Evolutionary conservation across 2,329 filamentous ascomycete species (phyloP).

Genomic region (Fusarium virguliforme): DNA sequence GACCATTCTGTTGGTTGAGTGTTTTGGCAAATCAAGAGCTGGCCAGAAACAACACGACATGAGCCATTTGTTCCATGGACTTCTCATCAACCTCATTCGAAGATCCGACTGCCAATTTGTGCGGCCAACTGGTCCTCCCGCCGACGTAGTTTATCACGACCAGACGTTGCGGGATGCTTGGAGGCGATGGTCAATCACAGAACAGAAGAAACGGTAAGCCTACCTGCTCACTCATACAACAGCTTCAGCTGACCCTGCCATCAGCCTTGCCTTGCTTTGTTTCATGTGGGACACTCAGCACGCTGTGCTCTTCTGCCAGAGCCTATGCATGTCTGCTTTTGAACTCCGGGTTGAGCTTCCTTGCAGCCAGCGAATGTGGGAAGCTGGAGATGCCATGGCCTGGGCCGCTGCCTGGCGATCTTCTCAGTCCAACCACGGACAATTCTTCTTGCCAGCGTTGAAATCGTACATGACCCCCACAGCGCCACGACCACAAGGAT

Average conservation of each 20-base stretch:
- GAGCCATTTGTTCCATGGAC: constrained; percentile 68
- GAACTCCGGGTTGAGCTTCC: constrained; percentile 72
- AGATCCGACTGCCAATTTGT: constrained; percentile 57
- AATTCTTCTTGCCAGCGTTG: constrained; percentile 65
- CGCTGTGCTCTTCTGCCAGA: constrained; percentile 76
- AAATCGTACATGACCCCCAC: constrained; percentile 71
- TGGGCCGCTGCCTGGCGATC: constrained; percentile 63
- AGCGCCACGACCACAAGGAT: constrained; percentile 54
- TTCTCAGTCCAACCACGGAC: constrained; percentile 24
- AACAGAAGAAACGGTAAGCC: constrained; percentile 70
- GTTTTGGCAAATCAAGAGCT: constrained; percentile 75
- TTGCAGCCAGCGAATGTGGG: constrained; percentile 70
- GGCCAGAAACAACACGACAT: constrained; percentile 76
- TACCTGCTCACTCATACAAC: not conserved
- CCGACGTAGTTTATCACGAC: constrained; percentile 51
- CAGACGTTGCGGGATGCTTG: constrained; percentile 64
- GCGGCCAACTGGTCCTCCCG: constrained; percentile 45
- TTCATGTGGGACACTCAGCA: constrained; percentile 79
- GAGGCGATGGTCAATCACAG: constrained; percentile 68
- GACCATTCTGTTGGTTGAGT: constrained; percentile 74
- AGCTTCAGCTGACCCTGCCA: not conserved
- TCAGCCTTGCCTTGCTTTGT: constrained; percentile 69
- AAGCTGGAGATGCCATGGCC: constrained; percentile 67
- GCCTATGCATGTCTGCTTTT: constrained; percentile 77
- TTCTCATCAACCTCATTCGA: constrained; percentile 59